Evolutionary conservation across 306 rosid species (phyloP).

Genomic region (Delonix regia): DNA sequence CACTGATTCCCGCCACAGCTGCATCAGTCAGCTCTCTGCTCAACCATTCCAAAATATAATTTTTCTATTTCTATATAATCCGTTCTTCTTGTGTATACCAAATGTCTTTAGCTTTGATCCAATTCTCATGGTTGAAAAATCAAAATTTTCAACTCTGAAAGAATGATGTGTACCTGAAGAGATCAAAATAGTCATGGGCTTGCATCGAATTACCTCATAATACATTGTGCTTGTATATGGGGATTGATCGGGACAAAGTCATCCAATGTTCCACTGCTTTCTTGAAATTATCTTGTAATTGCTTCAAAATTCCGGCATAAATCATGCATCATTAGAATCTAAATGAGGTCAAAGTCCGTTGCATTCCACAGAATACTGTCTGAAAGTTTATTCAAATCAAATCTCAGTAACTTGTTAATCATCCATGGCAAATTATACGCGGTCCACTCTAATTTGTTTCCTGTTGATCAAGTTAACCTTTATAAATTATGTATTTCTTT

Average conservation of each 20-base stretch:
- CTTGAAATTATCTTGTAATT: constrained; percentile 5
- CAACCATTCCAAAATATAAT: not conserved
- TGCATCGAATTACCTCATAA: not conserved
- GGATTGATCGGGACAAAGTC: not conserved
- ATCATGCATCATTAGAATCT: constrained; percentile 5
- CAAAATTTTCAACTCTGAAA: not conserved
- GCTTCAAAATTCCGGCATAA: constrained; percentile 22
- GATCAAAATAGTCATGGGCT: too few relatives aligned
- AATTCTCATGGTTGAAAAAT: not conserved
- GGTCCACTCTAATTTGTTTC: not conserved
- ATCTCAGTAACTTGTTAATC: constrained; percentile 27
- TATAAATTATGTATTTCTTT: not conserved
- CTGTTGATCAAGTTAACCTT: not conserved
- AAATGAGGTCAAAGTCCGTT: not conserved
- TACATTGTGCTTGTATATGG: not conserved
- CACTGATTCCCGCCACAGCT: constrained; percentile 6
- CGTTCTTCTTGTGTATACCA: constrained; percentile 22
- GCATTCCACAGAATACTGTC: not conserved
- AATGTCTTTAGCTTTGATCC: constrained; percentile 18
- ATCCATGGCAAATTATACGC: not conserved
- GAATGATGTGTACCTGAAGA: too few relatives aligned
- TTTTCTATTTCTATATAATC: not conserved
- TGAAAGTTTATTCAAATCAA: not conserved
- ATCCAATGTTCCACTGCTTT: constrained; percentile 14
- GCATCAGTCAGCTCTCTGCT: constrained; percentile 24